Conservation (phyloP, 2,329 filamentous ascomycete species). For the Diaporthe longicolla region DNA sequence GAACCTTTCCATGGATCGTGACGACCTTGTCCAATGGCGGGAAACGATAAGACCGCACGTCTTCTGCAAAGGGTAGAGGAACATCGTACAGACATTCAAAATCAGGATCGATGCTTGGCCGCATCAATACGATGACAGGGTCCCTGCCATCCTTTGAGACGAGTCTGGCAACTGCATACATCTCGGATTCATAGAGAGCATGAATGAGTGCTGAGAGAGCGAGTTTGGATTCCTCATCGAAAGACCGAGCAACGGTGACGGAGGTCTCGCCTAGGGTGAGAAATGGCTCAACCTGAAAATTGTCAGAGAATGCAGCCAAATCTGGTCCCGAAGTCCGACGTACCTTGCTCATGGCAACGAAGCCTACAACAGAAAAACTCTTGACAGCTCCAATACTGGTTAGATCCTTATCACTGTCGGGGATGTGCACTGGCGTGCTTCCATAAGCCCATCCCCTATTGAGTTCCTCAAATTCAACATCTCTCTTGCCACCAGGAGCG, state of each 20-base stretch:
- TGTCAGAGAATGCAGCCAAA: background rate
- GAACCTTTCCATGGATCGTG: constrained; percentile 84
- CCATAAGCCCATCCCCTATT: constrained; percentile 97
- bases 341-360: constrained; percentile 81
- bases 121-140: constrained; percentile 82
- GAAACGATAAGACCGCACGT: constrained; percentile 91
- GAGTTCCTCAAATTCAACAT: constrained; percentile 85
- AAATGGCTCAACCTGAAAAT: constrained; percentile 80
- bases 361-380: constrained; percentile 87
- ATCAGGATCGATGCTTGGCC: constrained; percentile 82
- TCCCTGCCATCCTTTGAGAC: constrained; percentile 87
- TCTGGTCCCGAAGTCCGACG: constrained; percentile 40
- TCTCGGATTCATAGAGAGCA: constrained; percentile 86
- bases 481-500: constrained; percentile 82
- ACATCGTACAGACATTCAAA: constrained; percentile 91
- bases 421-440: constrained; percentile 90
- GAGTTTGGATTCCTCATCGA: constrained; percentile 85
- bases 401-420: constrained; percentile 86
- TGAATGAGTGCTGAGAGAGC: constrained; percentile 92
- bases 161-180: constrained; percentile 87
- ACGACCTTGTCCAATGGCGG: constrained; percentile 89
- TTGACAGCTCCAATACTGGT: constrained; percentile 87
- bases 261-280: constrained; percentile 87
- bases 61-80: constrained; percentile 93
- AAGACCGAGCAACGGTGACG: constrained; percentile 81